Evolutionary conservation across 2,329 filamentous ascomycete species (phyloP).

Genomic region (Hortaea werneckii): DNA sequence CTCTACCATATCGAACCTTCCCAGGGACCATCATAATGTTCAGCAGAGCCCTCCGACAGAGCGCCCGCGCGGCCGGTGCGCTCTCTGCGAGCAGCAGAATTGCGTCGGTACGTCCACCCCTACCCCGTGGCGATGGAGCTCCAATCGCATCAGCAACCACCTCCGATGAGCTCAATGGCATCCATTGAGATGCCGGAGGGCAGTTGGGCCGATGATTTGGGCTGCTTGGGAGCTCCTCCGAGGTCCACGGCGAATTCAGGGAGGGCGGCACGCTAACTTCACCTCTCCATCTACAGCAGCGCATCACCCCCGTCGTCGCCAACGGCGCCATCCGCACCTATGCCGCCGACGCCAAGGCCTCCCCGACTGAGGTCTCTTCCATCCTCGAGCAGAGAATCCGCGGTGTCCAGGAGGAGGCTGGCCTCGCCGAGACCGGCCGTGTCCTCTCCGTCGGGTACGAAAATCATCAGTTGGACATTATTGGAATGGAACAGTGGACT

Average conservation of each 20-base stretch:
- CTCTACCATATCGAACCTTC: conserved; percentile 27
- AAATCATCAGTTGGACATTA: conserved; percentile 20
- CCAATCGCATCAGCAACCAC: conserved; percentile 28
- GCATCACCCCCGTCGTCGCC: conserved; percentile 72
- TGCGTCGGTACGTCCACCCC: conserved; percentile 69
- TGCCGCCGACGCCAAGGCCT: conserved; percentile 85
- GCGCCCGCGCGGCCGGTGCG: conserved; percentile 87
- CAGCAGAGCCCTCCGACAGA: conserved; percentile 96
- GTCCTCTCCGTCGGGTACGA: conserved; percentile 97
- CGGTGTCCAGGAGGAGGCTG: conserved; percentile 93
- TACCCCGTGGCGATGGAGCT: conserved; percentile 33
- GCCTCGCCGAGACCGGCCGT: conserved; percentile 95
- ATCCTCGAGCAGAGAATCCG: conserved; percentile 99
- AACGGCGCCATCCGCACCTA: conserved; percentile 68
- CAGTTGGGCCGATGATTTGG: conserved; percentile 21
- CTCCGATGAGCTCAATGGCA: conserved; percentile 19
- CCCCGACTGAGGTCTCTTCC: conserved; percentile 96
- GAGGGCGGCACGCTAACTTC: conserved; percentile 36
- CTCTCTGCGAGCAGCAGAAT: conserved; percentile 86
- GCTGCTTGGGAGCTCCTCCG: conserved; percentile 29
- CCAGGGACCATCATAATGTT: conserved; percentile 64
- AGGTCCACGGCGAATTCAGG: conserved; percentile 14
- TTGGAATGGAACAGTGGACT: conserved; percentile 14
- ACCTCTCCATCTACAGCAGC: conserved; percentile 55
- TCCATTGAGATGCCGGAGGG: conserved; percentile 36